Conservation (phyloP, 2,329 filamentous ascomycete species). For the Xylaria sp. region DNA sequence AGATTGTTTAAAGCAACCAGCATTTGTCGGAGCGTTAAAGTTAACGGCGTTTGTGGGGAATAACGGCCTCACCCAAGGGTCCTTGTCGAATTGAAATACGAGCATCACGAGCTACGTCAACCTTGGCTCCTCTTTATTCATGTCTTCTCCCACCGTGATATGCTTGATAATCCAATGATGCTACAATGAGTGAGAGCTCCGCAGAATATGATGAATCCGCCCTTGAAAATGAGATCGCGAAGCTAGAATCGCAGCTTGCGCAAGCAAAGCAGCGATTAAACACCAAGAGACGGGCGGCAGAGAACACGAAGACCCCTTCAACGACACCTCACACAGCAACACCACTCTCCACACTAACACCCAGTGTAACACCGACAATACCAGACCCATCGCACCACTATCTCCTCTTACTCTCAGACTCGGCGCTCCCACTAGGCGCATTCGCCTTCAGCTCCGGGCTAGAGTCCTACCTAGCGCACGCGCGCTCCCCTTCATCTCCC, state of each 20-base stretch:
- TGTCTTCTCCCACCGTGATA: not conserved
- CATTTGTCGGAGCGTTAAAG: conserved; percentile 29
- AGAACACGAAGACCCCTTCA: not conserved
- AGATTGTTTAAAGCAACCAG: conserved; percentile 24
- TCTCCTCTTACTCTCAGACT: conserved; percentile 81
- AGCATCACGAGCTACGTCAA: conserved; percentile 23
- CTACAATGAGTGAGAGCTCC: conserved; percentile 36
- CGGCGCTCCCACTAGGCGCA: conserved; percentile 82
- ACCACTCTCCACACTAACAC: not conserved
- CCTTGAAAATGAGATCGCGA: conserved; percentile 64
- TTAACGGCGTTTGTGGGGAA: conserved; percentile 38
- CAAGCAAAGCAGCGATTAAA: conserved; percentile 50
- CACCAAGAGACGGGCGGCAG: conserved; percentile 28
- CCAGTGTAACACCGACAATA: conserved; percentile 11
- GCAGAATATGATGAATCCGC: conserved; percentile 39
- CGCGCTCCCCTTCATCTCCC: conserved; percentile 46
- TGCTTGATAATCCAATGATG: conserved; percentile 1
- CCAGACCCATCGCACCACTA: conserved; percentile 65
- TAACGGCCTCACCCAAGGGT: conserved; percentile 25
- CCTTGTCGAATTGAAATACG: conserved; percentile 24
- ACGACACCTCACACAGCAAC: conserved; percentile 1
- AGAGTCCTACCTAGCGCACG: conserved; percentile 83
- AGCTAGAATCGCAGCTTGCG: conserved; percentile 64
- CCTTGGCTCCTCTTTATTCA: conserved; percentile 13
- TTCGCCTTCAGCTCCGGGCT: conserved; percentile 87